Base-by-base conservation (phyloP, 2,329 filamentous ascomycete species). In the Colletotrichum truncatum region DNA sequence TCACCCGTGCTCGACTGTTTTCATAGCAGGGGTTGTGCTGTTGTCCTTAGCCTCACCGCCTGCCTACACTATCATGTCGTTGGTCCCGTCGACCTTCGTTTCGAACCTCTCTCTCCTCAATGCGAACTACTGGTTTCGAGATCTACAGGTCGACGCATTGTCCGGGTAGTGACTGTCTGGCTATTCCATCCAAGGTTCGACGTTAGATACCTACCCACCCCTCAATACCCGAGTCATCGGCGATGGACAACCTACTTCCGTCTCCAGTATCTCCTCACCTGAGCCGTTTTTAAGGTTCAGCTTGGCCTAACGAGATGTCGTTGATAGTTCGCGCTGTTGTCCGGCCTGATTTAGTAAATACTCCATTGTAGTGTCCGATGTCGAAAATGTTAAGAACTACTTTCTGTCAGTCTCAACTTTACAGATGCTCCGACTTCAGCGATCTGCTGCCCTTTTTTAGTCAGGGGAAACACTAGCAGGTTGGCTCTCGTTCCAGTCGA, bases 1-100 rank as follows among this genome's bases (percentile, higher is more conserved):
- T 26, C 10, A 23, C 10, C 36, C 39, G 32, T 38, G 56, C 36
- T 16, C 16, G 21, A 18, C 14, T 65, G 36, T 62, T 65, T 62
- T 62, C 62, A 54, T 55, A 43, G 45, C 21, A 51, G 23, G n/a
- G 43, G 49, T 30, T 18, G 34, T 45, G 48, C 26, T 65, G 62
- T 64, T 34, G 46, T 18, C 36, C 32, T n/a, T 11, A n/a, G 30
- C 14, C 39, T 48, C 38, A 60, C 32, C 26, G 25, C 55, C 26
- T 60, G 41, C 61, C 56, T 53, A 39, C 48, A 48, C 23, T n/a
- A 46, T 36, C 6, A 16, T 54, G 55, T 14, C 26, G 34, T 34
- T 32, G 57, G 48, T 10, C 21, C 34, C 28, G 30, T 30, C 41
- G 39, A 21, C n/a, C 28, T 53, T 21, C 41, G 48, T 62, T 61